A percentile compares a stretch with the other conserved stretches of the same genome.
Conservation (phyloP, 371 early-diverging fungal genomes). For the Mortierella sp. region DNA sequence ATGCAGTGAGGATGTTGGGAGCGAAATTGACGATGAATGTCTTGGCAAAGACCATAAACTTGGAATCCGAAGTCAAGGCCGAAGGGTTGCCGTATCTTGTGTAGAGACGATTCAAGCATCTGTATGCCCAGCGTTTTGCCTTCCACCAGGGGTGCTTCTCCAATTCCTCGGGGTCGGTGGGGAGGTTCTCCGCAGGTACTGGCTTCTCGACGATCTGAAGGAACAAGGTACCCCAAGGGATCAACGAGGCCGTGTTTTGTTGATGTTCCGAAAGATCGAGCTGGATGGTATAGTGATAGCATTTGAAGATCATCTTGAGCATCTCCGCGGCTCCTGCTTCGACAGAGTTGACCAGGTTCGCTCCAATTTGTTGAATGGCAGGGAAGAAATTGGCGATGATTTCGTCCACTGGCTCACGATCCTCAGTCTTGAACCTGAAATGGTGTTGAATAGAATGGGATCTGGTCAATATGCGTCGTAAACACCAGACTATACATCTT, state of each 20-base stretch:
- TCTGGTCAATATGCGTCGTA: too few relatives aligned
- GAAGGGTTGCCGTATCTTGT: slow-evolving; percentile 79
- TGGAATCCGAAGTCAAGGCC: slow-evolving; percentile 63
- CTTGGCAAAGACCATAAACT: slow-evolving; percentile 82
- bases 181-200: slow-evolving; percentile 66
- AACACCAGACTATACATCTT: too few relatives aligned
- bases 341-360: slow-evolving; percentile 65
- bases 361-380: slow-evolving; percentile 77
- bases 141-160: slow-evolving; percentile 91
- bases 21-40: slow-evolving; percentile 86
- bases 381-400: slow-evolving; percentile 83
- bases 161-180: slow-evolving; percentile 74
- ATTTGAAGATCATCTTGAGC: slow-evolving; percentile 84
- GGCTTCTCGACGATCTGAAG: slow-evolving; percentile 80
- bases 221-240: slow-evolving; percentile 90
- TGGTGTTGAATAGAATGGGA: too few relatives aligned
- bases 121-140: slow-evolving; percentile 96
- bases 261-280: slow-evolving; percentile 73
- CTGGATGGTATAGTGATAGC: slow-evolving; percentile 80
- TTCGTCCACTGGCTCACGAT: slow-evolving; percentile 72
- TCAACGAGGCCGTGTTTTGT: slow-evolving; percentile 73
- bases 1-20: slow-evolving; percentile 83
- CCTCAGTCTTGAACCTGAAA: slow-evolving; percentile 46
- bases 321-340: slow-evolving; percentile 83
- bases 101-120: slow-evolving; percentile 85